Base-by-base conservation (phyloP, 2,329 filamentous ascomycete genomes). In the Cladophialophora carrionii region DNA sequence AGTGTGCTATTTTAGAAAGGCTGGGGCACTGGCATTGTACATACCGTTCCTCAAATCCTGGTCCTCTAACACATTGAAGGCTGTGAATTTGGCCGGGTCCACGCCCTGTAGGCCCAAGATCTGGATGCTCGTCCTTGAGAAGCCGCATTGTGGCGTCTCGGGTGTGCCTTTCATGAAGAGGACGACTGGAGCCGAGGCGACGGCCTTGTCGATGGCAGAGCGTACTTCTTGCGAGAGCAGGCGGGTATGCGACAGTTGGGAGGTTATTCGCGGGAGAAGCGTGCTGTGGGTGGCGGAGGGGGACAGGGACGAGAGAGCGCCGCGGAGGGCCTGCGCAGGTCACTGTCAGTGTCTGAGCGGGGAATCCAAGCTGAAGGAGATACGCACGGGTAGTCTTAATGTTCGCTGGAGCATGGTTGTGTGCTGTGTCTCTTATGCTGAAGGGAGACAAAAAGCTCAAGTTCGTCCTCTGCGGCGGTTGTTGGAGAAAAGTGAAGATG, bases 81-180 rank as follows among this genome's bases (percentile, higher is more conserved):
- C 94, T n/a, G 92, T 91, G 76, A 99, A 99, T 82, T 98, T 98
- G 70, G 85, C 84, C 17, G 95, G 95, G 80, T 98, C 91, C 68
- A 99, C 92, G 70, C 95, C 95, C 81, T 99, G 94, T 74, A 97
- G 80, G 64, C 94, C 92, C 69, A 99, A 84, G 73, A 99, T 93
- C 83, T 98, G 93, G 76, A 99, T 96, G 76, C 87, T 92, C 61
- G 94, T 94, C 73, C 93, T 87, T 65, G 94, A 98, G 84, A 97
- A 99, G 53, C 95, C 95, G 80, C 95, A 99, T 79, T 97, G 93
- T 22, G 95, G 95, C 67, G 87, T 91, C 81, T 97, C 93, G 64
- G 95, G 95, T 1, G 95, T 98, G 65, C 95, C 95, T 83, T 99
- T 99, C 95, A 99, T 99, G 84, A 99, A 99, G 63, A 99, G 84